Base-by-base conservation (phyloP, 164 flowering plant genomes). In the Vitis labrusca region DNA sequence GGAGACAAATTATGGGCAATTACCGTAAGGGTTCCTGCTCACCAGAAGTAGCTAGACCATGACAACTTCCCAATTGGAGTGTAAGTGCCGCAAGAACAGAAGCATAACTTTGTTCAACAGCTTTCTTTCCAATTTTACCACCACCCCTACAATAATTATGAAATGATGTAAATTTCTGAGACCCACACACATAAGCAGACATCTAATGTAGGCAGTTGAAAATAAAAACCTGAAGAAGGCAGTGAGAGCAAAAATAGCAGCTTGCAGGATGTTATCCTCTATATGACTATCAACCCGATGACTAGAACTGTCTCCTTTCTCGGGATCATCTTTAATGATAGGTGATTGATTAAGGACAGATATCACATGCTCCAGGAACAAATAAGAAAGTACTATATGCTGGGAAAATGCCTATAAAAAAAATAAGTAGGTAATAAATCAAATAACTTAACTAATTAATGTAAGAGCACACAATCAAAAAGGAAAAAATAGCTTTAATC, bases 111-210 rank as follows among this genome's bases (percentile, higher is more conserved):
- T 89, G 85, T 68, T 91, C 93, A 64, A 93, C 96, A 65, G 93
- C 91, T 79, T 72, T 95, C 76, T 86, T 93, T 59, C 97, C 98
- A 73, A 82, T 77, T 83, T 88, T 95, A 71, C 99, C 99, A 58
- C 99, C 99, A 71, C 98, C 99, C 78, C 99, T 95, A 86, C 71
- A 77, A 73, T 15, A 56, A 49, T 54, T 19, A 67, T 30, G 12
- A 63, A 61, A 63, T 3, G 59, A 59, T 10, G 59, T 6, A 66
- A 67, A 32, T 32, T 53, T 55, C 17, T 48, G 30, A 74, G 44
- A 6, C 44, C 61, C 8, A 14, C 27, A 10, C 15, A 19, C 50
- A 14, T 15, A 68, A 61, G 32, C 30, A 6, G 37, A 70, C 61
- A 50, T 15, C 16, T 16, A 15, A 15, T 16, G 49, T 66, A 64